Evolutionary conservation across 768 basidiomycete species (phyloP).

Genomic region (Glaciozyma martinii): DNA sequence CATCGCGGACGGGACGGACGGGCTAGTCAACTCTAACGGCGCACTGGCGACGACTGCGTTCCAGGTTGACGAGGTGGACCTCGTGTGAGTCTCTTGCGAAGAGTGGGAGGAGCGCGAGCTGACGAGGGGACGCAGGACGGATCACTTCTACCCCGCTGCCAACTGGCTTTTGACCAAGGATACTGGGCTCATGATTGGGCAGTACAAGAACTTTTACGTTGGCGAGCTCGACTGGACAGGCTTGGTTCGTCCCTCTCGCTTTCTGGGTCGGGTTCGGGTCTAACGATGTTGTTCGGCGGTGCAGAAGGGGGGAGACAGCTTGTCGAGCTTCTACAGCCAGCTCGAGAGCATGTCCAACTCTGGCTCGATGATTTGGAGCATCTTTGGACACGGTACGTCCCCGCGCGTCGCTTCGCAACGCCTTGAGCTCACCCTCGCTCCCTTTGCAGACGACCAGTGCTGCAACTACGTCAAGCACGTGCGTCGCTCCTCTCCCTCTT

Average conservation of each 20-base stretch:
- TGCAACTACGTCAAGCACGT: constrained; percentile 29
- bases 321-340: constrained; percentile 26
- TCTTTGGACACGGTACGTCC: constrained; percentile 35
- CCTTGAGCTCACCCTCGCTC: background rate
- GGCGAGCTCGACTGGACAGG: constrained; percentile 38
- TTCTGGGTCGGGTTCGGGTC: background rate
- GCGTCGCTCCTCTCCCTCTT: background rate
- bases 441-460: constrained; percentile 13
- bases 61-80: constrained; percentile 25
- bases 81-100: constrained; percentile 24
- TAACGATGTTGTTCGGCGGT: background rate
- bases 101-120: background rate
- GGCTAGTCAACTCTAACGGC: constrained; percentile 30
- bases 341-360: constrained; percentile 25
- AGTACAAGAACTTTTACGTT: constrained; percentile 35
- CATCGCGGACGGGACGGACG: constrained; percentile 35
- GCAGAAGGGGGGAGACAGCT: constrained; percentile 24
- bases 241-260: background rate
- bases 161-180: constrained; percentile 31
- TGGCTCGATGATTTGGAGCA: constrained; percentile 36
- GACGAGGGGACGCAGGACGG: constrained; percentile 13
- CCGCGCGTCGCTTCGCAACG: background rate
- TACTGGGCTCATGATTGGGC: constrained; percentile 6
- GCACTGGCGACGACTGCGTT: constrained; percentile 25
- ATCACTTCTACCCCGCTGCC: constrained; percentile 30